Evolutionary conservation across 148 eudicot species (phyloP).

Genomic region (Rhododendron molle): DNA sequence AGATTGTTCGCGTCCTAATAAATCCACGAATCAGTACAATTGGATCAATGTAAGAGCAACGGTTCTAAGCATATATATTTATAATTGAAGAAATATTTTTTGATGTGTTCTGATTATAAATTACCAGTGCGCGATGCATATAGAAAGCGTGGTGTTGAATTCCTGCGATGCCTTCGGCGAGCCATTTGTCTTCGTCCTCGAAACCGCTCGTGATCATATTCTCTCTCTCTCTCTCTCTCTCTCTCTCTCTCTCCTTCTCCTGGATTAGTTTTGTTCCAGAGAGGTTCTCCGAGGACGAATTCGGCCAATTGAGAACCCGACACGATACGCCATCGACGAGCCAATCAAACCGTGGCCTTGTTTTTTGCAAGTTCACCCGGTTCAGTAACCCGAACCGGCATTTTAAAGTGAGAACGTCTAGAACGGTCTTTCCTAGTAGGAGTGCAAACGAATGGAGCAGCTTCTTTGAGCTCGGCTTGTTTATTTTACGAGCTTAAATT

Average conservation of each 20-base stretch:
- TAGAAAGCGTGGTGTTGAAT: conserved; percentile 94
- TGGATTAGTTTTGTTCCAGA: not conserved
- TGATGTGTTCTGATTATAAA: not conserved
- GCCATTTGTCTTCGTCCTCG: conserved; percentile 98
- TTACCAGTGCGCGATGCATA: conserved; percentile 88
- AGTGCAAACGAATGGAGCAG: not conserved
- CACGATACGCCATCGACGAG: not conserved
- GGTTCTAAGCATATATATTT: no score
- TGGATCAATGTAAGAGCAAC: conserved; percentile 5
- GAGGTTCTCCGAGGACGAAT: not conserved
- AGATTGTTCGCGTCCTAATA: conserved; percentile 78
- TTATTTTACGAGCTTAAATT: no score
- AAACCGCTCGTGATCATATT: conserved; percentile 48
- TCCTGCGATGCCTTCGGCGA: conserved; percentile 93
- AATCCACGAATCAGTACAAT: not conserved
- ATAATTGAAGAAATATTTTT: not conserved
- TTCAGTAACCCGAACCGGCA: not conserved
- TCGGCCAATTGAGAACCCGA: not conserved
- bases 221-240: conserved; percentile 12
- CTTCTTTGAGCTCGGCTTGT: not conserved
- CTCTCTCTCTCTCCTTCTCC: conserved; percentile 14
- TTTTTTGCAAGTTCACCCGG: not conserved
- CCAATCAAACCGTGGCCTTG: not conserved
- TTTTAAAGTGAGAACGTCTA: not conserved
- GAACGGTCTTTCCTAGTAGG: not conserved